Base-by-base conservation (phyloP, 1,139 yeast genomes). In the Williopsis jadinii region DNA sequence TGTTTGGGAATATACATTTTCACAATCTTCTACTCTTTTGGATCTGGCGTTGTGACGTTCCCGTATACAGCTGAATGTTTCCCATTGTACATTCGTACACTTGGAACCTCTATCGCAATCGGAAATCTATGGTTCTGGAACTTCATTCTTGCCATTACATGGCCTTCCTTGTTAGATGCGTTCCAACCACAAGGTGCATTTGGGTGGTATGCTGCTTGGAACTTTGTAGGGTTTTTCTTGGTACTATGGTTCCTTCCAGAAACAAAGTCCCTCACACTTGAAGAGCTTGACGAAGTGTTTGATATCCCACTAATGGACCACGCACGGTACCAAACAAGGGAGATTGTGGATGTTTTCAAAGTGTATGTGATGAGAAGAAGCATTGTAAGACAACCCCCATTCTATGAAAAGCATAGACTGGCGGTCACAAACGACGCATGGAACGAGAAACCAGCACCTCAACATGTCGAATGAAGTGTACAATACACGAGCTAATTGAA, bases 31-130 rank as follows among this genome's bases (percentile, higher is more conserved):
- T 86, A 86, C 63, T 84, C 94, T 0, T 80, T 85, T 3, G 92
- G 95, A 47, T 87, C 84, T 65, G 95, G 95, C 36, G 95, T 95
- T 11, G 95, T 86, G 39, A 95, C 95, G 8, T 86, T 86, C 67
- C 84, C 94, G 2, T 84, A 85, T 59, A 81, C 94, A 29, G 95
- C 95, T 13, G 95, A 86, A 62, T 85, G 84, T 48, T 86, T 85
- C 70, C 90, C 94, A 42, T 70, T 86, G 51, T 84, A 84, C 55
- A 80, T 85, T 47, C 79, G 95, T 64, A 94, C 87, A 55, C 66
- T 85, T 41, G 95, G 95, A 43, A 84, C 88, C 82, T 80, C 92
- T 4, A 70, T 80, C 52, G 95, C 95, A 14, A 83, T 92, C 28
- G 84, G 90, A 26, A 81, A 88, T 13, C 73, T 87, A 60, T 86